These are phyloP conservation scores for Mucor indicus DNA, from an alignment of 371 early-diverging fungal genomes.

Conservation along the genomic window DNA sequence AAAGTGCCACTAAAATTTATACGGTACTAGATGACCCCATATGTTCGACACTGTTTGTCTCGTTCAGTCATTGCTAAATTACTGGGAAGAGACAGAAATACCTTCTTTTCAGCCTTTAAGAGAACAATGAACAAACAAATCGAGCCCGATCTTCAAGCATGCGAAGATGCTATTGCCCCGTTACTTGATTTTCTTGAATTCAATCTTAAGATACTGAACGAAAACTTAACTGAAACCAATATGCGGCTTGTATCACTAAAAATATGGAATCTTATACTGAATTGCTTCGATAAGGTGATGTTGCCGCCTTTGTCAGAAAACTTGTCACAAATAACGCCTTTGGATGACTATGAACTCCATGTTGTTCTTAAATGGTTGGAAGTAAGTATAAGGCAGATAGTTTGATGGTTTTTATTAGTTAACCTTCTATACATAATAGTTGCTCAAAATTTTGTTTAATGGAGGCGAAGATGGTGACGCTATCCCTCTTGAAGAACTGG, in stretches of 20 bases:
- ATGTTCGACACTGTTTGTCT: constrained; percentile 51
- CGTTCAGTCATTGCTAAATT: constrained; percentile 14
- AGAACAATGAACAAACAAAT: constrained; percentile 1
- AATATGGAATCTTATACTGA: constrained; percentile 78
- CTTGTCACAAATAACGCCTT: constrained; percentile 49
- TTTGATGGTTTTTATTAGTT: neutral
- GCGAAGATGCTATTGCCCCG: constrained; percentile 64
- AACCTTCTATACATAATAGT: constrained; percentile 29
- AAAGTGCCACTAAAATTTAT: neutral
- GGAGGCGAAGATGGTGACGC: constrained; percentile 81
- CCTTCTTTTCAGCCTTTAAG: constrained; percentile 16
- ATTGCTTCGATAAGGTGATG: constrained; percentile 60
- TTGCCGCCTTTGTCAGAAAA: constrained; percentile 75
- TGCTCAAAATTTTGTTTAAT: constrained; percentile 76
- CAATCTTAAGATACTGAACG: constrained; percentile 69
- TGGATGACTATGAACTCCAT: constrained; percentile 57
- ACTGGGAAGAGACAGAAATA: constrained; percentile 18
- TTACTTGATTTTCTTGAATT: constrained; percentile 78
- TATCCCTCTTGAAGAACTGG: constrained; percentile 60
- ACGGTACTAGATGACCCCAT: constrained; percentile 32
- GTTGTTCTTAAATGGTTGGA: constrained; percentile 65
- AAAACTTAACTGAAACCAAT: constrained; percentile 63
- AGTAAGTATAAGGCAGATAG: constrained; percentile 25
- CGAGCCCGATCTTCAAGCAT: constrained; percentile 51
- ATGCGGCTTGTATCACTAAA: constrained; percentile 70